Conservation (phyloP, 768 basidiomycete genomes). For the Neoboletus brunneissimus region DNA sequence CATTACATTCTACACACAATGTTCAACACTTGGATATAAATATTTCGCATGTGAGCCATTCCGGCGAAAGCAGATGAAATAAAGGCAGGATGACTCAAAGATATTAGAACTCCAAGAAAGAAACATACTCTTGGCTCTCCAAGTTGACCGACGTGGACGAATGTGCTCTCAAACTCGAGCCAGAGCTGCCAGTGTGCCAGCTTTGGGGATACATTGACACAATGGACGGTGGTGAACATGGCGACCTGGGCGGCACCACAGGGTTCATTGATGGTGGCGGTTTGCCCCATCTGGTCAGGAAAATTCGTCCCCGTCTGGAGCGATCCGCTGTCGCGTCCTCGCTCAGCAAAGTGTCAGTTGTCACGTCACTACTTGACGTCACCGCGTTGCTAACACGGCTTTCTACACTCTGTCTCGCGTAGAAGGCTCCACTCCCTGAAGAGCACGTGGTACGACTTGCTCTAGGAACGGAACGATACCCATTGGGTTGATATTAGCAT, state of each 20-base stretch:
- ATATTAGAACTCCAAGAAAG: conserved; percentile 25
- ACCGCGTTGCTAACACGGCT: background rate
- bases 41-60: background rate
- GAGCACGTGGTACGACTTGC: conserved; percentile 13
- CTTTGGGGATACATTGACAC: background rate
- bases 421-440: conserved; percentile 1
- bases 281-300: conserved; percentile 4
- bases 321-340: background rate
- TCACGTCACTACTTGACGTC: conserved; percentile 2
- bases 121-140: conserved; percentile 23
- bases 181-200: background rate
- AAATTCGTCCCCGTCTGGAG: background rate
- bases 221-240: background rate
- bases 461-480: background rate
- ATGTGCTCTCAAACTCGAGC: background rate
- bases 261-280: background rate
- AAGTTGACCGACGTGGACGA: conserved; percentile 2
- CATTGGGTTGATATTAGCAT: background rate
- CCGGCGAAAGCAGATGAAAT: background rate
- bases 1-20: background rate
- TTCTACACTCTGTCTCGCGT: background rate
- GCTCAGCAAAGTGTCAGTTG: background rate
- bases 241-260: background rate
- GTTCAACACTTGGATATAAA: background rate
- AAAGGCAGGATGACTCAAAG: background rate